Evolutionary conservation across 2,329 filamentous ascomycete genomes (phyloP).

Genomic region (Clonostachys rhizophaga): DNA sequence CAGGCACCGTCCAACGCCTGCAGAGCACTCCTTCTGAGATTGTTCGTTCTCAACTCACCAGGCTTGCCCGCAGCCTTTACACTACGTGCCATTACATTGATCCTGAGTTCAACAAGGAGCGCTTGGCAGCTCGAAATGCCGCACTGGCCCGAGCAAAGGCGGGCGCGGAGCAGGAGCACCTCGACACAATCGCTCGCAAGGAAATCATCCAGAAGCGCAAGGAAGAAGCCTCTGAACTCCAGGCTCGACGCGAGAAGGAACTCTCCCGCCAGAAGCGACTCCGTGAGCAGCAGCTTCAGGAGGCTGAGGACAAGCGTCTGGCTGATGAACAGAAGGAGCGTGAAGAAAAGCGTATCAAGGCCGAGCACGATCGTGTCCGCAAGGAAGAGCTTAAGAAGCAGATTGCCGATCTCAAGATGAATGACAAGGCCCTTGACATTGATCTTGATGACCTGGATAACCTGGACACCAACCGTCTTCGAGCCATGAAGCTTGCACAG

Average conservation of each 20-base stretch:
- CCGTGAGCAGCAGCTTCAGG: conserved; percentile 80
- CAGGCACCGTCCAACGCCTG: conserved; percentile 82
- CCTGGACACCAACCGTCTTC: conserved; percentile 84
- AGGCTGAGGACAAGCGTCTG: conserved; percentile 84
- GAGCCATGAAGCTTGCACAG: conserved; percentile 90
- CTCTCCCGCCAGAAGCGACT: conserved; percentile 84
- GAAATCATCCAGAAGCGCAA: conserved; percentile 95
- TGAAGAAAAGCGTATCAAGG: conserved; percentile 78
- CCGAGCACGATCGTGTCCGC: conserved; percentile 84
- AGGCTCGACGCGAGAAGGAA: conserved; percentile 87
- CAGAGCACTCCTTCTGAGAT: conserved; percentile 98
- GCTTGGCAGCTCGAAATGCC: conserved; percentile 71
- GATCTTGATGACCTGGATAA: conserved; percentile 79
- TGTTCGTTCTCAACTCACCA: conserved; percentile 88
- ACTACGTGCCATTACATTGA: conserved; percentile 96
- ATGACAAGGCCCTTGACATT: conserved; percentile 70
- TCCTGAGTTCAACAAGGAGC: conserved; percentile 78
- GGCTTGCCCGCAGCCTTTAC: conserved; percentile 85
- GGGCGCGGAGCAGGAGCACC: conserved; percentile 89
- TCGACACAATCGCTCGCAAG: conserved; percentile 78
- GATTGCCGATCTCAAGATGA: conserved; percentile 85
- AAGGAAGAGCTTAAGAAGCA: conserved; percentile 93
- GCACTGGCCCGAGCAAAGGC: conserved; percentile 78
- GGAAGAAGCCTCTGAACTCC: conserved; percentile 84
- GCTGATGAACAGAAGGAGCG: conserved; percentile 91